These are phyloP conservation scores for Xerocomus spinulosus DNA, from an alignment of 768 basidiomycete genomes.

Conservation along the genomic window DNA sequence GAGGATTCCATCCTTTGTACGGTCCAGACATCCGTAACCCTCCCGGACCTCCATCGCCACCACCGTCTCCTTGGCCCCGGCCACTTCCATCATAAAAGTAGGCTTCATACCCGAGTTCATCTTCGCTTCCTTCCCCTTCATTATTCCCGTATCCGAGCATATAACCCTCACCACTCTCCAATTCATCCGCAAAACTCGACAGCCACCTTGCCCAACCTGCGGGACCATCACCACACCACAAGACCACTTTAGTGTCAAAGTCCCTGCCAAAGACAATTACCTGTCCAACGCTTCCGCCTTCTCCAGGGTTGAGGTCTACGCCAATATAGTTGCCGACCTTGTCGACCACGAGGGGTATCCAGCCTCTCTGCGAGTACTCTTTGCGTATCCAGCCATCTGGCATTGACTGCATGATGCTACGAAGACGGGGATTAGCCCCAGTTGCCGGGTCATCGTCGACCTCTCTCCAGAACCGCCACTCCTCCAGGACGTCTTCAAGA, in stretches of 20 bases:
- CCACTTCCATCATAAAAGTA: constrained; percentile 83
- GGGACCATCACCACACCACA: constrained; percentile 87
- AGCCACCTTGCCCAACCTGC: constrained; percentile 96
- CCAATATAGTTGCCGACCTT: constrained; percentile 96
- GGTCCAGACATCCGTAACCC: constrained; percentile 77
- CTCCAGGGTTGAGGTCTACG: constrained; percentile 85
- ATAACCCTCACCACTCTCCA: constrained; percentile 86
- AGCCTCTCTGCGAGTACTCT: constrained; percentile 91
- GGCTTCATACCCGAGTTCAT: constrained; percentile 79
- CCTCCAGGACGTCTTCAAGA: constrained; percentile 87
- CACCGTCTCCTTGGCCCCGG: constrained; percentile 72
- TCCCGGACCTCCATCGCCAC: constrained; percentile 65
- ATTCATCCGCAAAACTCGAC: constrained; percentile 83
- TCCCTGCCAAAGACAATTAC: constrained; percentile 99
- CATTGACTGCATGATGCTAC: constrained; percentile 79
- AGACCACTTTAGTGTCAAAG: constrained; percentile 95
- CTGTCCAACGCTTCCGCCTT: constrained; percentile 75
- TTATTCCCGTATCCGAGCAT: constrained; percentile 58
- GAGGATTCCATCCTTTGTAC: constrained; percentile 87
- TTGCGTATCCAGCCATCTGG: constrained; percentile 85
- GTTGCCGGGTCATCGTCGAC: constrained; percentile 86
- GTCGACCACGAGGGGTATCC: constrained; percentile 94
- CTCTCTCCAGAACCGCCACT: constrained; percentile 96
- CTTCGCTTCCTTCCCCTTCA: constrained; percentile 74
- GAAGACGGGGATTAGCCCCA: constrained; percentile 70